Percentiles rank a stretch among this genome's conserved stretches.
phyloP scores from a whole-genome alignment of 192 early-diverging fungal genomes.

The Backusella circina region DNA sequence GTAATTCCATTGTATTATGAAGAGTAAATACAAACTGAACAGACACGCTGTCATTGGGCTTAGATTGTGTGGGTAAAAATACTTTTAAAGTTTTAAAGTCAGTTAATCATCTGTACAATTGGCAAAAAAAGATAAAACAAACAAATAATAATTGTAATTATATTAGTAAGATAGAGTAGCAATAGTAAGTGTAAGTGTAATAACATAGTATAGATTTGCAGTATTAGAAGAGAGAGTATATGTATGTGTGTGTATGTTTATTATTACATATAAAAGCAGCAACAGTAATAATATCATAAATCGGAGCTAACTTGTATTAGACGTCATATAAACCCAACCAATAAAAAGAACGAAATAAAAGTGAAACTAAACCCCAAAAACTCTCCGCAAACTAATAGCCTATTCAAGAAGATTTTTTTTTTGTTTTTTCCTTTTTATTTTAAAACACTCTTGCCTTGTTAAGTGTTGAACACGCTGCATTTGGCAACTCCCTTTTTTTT shows the following conservation, averaged over 20 bases:
- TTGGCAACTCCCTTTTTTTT: slow-evolving; percentile 14
- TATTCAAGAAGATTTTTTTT: not conserved
- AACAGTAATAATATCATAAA: too few relatives aligned
- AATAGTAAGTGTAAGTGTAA: not conserved
- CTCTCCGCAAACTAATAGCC: not conserved
- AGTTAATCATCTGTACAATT: not conserved
- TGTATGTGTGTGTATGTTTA: too few relatives aligned
- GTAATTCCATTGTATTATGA: not conserved
- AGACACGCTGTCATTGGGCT: not conserved
- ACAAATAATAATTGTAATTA: not conserved
- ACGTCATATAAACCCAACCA: not conserved
- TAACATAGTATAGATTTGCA: too few relatives aligned
- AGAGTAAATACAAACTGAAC: not conserved
- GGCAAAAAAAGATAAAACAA: not conserved
- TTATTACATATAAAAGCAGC: too few relatives aligned
- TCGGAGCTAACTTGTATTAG: not conserved
- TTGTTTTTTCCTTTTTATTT: slow-evolving; percentile 4
- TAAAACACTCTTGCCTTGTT: slow-evolving; percentile 17
- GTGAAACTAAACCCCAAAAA: slow-evolving; percentile 7
- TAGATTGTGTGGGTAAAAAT: not conserved
- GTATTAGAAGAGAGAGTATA: too few relatives aligned
- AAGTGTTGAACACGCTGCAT: slow-evolving; percentile 13
- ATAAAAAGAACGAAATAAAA: not conserved
- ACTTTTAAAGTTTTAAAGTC: not conserved
- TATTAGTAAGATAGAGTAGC: too few relatives aligned